These are phyloP conservation scores for Boeremia lycopersici DNA, from an alignment of 2,329 filamentous ascomycete species.

Conservation along the genomic window DNA sequence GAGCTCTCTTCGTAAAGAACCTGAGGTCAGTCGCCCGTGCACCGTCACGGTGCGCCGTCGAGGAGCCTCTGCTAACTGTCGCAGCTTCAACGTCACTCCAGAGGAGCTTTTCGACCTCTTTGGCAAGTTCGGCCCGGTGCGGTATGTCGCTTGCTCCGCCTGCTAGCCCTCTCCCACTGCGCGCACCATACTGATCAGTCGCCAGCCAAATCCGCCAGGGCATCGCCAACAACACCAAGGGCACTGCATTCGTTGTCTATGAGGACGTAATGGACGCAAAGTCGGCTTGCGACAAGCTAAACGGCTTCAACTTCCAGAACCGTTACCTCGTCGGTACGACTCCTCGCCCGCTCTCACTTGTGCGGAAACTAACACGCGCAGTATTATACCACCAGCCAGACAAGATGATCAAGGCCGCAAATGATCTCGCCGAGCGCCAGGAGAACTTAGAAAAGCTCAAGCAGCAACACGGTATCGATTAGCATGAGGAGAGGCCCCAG, in stretches of 20 bases:
- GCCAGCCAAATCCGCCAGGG: conserved; percentile 95
- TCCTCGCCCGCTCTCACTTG: background rate
- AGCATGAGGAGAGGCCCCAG: conserved; percentile 60
- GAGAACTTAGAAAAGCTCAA: conserved; percentile 99
- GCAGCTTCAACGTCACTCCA: conserved; percentile 96
- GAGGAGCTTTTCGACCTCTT: conserved; percentile 99
- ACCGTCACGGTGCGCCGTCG: background rate
- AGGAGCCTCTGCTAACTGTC: conserved; percentile 8
- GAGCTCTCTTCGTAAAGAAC: conserved; percentile 99
- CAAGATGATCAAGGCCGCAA: conserved; percentile 84
- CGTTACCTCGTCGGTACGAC: conserved; percentile 92
- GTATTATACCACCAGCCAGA: conserved; percentile 79
- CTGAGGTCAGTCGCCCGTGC: conserved; percentile 70
- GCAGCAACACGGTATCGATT: conserved; percentile 97
- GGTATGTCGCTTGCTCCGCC: conserved; percentile 63
- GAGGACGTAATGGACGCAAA: conserved; percentile 99
- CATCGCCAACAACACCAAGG: conserved; percentile 96
- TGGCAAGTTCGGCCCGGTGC: conserved; percentile 94
- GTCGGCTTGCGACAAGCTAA: conserved; percentile 98
- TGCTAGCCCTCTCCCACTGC: conserved; percentile 12
- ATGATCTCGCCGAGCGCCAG: conserved; percentile 90
- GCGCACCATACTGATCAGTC: conserved; percentile 27
- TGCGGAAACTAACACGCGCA: conserved; percentile 33
- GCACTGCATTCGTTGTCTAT: conserved; percentile 98
- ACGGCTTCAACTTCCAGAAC: conserved; percentile 99